A percentile compares a stretch with the other conserved stretches of the same genome.
Evolutionary conservation across 2,329 filamentous ascomycete genomes (phyloP).

Genomic region (Fusarium sarcochroum): DNA sequence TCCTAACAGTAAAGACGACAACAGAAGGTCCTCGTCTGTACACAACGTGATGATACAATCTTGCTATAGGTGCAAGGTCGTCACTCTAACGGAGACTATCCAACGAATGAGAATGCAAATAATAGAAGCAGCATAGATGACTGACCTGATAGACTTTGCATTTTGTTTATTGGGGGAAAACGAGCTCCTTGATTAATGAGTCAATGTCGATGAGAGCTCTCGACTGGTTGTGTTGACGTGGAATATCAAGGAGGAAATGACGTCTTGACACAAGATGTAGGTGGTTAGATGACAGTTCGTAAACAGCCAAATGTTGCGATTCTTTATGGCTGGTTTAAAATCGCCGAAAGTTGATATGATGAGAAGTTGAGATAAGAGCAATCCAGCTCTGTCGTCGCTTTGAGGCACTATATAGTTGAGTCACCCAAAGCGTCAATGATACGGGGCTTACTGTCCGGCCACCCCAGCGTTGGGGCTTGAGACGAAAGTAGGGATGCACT

Average conservation of each 20-base stretch:
- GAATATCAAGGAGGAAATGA: not conserved
- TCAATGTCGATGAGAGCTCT: not conserved
- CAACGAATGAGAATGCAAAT: conserved; percentile 4
- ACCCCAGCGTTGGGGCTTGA: conserved; percentile 70
- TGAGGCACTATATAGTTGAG: conserved; percentile 28
- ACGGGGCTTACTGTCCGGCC: conserved; percentile 56
- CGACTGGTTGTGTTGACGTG: not conserved
- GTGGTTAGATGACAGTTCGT: not conserved
- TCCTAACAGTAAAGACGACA: conserved; percentile 8
- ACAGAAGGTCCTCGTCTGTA: conserved; percentile 2
- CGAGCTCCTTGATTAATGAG: not conserved
- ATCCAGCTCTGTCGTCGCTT: conserved; percentile 40
- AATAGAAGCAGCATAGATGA: not conserved
- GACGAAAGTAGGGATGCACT: conserved; percentile 43
- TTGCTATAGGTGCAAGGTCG: conserved; percentile 26
- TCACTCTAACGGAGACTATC: conserved; percentile 17
- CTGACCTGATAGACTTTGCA: conserved; percentile 38
- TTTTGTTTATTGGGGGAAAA: conserved; percentile 26
- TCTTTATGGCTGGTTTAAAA: not conserved
- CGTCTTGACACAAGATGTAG: not conserved
- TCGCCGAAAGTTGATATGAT: conserved; percentile 6
- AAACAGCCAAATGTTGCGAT: not conserved
- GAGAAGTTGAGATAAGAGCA: conserved; percentile 27
- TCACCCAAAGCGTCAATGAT: conserved; percentile 46
- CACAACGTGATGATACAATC: conserved; percentile 5